Percentiles rank a stretch among this genome's conserved stretches.
Conservation (phyloP, 306 rosid species). For the Malus sylvestris region DNA sequence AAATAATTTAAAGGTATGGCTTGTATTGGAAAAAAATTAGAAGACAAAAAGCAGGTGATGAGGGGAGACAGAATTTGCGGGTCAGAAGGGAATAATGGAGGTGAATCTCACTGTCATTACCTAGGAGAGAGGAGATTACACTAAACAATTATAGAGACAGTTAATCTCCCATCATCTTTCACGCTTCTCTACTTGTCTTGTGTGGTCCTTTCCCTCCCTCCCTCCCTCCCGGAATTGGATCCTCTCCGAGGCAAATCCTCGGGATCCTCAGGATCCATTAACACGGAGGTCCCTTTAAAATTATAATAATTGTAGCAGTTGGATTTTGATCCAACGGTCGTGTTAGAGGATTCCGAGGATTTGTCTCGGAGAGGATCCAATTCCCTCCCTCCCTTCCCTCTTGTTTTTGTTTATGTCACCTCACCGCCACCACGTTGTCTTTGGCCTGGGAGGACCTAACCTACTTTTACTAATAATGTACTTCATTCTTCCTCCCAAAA, state of each 20-base stretch:
- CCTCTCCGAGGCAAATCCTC: too few species aligned
- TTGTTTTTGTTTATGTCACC: not conserved
- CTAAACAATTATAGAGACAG: not conserved
- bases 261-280: too few species aligned
- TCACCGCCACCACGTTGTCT: not conserved
- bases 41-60: not conserved
- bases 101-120: conserved; percentile 30
- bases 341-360: too few species aligned
- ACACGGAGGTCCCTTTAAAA: too few species aligned
- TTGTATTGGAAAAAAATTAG: too few species aligned
- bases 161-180: not conserved
- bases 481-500: too few species aligned
- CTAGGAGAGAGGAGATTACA: not conserved
- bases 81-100: conserved; percentile 26
- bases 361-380: too few species aligned
- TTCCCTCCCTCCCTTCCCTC: not conserved
- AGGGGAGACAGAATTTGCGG: conserved; percentile 25
- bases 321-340: too few species aligned
- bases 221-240: too few species aligned
- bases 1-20: too few species aligned
- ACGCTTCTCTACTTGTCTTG: not conserved
- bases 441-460: not conserved
- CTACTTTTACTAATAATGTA: too few species aligned
- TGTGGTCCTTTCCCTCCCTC: not conserved
- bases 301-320: too few species aligned